These are phyloP conservation scores for Hypoxylon sp. DNA, from an alignment of 2,329 filamentous ascomycete genomes.

Conservation along the genomic window DNA sequence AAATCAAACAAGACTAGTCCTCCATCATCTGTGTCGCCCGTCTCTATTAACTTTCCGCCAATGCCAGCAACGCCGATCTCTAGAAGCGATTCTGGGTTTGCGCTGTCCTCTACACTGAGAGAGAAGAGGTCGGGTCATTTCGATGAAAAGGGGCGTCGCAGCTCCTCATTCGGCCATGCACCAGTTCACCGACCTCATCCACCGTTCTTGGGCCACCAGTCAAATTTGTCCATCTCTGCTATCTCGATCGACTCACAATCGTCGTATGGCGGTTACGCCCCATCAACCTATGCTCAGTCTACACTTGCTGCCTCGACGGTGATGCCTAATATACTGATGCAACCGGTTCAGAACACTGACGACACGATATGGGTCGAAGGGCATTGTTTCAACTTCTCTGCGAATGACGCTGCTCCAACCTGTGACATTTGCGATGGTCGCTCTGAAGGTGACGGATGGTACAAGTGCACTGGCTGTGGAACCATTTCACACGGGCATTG, in stretches of 20 bases:
- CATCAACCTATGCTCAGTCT: conserved; percentile 88
- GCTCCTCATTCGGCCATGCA: conserved; percentile 88
- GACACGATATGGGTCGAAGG: conserved; percentile 88
- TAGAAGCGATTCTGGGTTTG: conserved; percentile 91
- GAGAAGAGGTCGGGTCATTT: conserved; percentile 97
- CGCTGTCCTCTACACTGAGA: conserved; percentile 84
- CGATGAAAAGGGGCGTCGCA: conserved; percentile 81
- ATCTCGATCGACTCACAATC: conserved; percentile 76
- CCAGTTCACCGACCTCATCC: conserved; percentile 78
- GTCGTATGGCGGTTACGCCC: conserved; percentile 82
- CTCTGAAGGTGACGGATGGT: conserved; percentile 79
- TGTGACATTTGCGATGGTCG: conserved; percentile 85
- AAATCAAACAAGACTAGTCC: conserved; percentile 74
- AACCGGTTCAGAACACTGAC: conserved; percentile 83
- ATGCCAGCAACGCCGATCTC: conserved; percentile 85
- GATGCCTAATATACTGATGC: conserved; percentile 87
- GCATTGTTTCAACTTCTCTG: conserved; percentile 80
- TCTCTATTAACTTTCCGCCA: conserved; percentile 82
- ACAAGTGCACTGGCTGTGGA: conserved; percentile 78
- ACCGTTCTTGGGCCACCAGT: conserved; percentile 78
- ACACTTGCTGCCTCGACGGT: conserved; percentile 87
- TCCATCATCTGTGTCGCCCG: conserved; percentile 78
- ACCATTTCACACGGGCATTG: conserved; percentile 72
- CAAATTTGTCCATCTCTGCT: conserved; percentile 71
- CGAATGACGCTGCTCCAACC: conserved; percentile 70